Conservation (phyloP, 345 rosid species). For the Lagerstroemia speciosa region DNA sequence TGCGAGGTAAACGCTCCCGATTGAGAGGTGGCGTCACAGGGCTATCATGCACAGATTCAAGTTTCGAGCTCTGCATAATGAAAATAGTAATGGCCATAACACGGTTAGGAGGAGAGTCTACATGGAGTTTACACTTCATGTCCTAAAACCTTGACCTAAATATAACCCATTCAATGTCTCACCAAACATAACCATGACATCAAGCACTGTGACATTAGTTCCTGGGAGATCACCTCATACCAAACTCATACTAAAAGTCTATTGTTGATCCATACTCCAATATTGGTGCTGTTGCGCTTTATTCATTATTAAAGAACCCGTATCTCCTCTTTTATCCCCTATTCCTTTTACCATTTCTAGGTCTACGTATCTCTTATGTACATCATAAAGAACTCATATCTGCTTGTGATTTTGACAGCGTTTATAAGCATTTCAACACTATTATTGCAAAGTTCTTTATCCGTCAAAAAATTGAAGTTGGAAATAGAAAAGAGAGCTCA, state of each 20-base stretch:
- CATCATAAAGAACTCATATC: neutral
- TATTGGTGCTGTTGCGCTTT: too few species aligned
- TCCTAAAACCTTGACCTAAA: too few species aligned
- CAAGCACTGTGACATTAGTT: too few species aligned
- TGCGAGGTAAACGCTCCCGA: conserved; percentile 73
- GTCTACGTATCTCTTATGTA: too few species aligned
- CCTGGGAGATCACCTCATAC: too few species aligned
- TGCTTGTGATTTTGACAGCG: neutral
- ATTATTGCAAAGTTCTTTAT: neutral
- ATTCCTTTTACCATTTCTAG: too few species aligned
- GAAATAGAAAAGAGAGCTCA: neutral
- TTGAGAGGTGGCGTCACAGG: conserved; percentile 76
- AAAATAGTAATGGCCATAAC: neutral
- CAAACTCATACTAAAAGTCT: too few species aligned
- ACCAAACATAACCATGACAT: too few species aligned
- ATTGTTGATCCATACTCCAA: neutral
- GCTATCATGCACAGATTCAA: conserved; percentile 72
- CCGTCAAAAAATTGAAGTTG: neutral
- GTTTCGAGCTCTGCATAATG: conserved; percentile 43
- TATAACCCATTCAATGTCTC: too few species aligned
- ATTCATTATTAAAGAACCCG: neutral
- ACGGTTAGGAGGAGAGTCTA: neutral
- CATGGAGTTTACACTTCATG: too few species aligned
- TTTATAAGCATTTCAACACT: neutral
- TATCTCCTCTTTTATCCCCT: too few species aligned